phyloP scores from a whole-genome alignment of 164 flowering plant species.

The Litsea cubeba region DNA sequence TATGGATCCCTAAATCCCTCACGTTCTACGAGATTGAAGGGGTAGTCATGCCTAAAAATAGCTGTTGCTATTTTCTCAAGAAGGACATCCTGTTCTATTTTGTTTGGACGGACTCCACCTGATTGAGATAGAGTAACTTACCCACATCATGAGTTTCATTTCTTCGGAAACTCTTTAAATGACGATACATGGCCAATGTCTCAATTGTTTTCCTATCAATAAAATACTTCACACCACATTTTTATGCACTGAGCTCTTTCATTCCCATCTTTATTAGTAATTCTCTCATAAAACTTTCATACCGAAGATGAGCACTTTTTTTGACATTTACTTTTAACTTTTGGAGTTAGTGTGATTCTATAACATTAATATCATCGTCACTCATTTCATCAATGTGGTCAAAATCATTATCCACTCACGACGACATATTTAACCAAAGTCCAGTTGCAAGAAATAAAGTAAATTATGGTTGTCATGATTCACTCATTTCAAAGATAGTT shows the following conservation, averaged over 20 bases:
- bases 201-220: neutral
- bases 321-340: neutral
- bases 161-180: no score
- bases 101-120: neutral
- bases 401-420: neutral
- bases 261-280: no score
- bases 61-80: neutral
- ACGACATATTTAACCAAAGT: neutral
- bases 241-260: no score
- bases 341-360: neutral
- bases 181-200: neutral
- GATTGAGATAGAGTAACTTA: no score
- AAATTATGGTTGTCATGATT: neutral
- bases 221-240: no score
- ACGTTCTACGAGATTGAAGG: neutral
- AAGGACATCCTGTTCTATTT: neutral
- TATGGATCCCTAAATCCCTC: neutral
- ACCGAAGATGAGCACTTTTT: neutral
- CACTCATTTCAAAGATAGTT: neutral
- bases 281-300: no score
- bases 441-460: neutral
- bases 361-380: neutral
- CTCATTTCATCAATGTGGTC: neutral
- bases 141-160: no score
- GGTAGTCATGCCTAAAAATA: neutral